phyloP scores from a whole-genome alignment of 345 rosid genomes.

The Populus pruinosa region DNA sequence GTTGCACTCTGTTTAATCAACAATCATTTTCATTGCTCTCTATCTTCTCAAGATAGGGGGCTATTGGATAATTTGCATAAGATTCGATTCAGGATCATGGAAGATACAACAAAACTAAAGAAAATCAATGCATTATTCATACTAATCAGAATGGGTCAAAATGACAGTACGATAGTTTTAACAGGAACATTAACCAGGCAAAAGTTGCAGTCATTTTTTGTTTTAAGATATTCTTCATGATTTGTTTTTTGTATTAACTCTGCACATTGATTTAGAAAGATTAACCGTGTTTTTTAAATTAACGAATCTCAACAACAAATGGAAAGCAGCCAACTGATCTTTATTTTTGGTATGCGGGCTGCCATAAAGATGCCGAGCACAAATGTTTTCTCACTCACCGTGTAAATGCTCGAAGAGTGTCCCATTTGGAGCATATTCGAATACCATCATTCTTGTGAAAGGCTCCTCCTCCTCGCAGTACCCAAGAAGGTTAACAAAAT shows the following conservation, averaged over 20 bases:
- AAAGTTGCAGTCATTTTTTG: not conserved
- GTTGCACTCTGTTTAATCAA: not conserved
- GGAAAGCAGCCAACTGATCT: no score
- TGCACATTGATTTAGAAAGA: not conserved
- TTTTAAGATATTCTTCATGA: no score
- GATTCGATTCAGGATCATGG: not conserved
- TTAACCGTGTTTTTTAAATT: not conserved
- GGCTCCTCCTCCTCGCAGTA: constrained; percentile 81
- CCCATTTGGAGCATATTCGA: constrained; percentile 94
- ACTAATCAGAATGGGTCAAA: no score
- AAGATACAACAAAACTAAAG: not conserved
- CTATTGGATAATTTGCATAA: not conserved
- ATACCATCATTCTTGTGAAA: constrained; percentile 87
- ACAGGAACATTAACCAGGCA: not conserved
- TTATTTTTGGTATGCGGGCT: not conserved
- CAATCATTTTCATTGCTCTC: not conserved
- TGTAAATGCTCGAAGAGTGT: constrained; percentile 91
- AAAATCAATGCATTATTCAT: not conserved
- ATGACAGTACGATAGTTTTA: not conserved
- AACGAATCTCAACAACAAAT: not conserved
- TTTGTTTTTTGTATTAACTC: not conserved
- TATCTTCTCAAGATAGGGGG: not conserved
- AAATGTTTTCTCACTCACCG: constrained; percentile 42
- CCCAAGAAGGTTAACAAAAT: constrained; percentile 82
- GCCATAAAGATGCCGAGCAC: not conserved